Conservation (phyloP, 495 filamentous ascomycete species). For the Podospora bellae-mahoneyi region DNA sequence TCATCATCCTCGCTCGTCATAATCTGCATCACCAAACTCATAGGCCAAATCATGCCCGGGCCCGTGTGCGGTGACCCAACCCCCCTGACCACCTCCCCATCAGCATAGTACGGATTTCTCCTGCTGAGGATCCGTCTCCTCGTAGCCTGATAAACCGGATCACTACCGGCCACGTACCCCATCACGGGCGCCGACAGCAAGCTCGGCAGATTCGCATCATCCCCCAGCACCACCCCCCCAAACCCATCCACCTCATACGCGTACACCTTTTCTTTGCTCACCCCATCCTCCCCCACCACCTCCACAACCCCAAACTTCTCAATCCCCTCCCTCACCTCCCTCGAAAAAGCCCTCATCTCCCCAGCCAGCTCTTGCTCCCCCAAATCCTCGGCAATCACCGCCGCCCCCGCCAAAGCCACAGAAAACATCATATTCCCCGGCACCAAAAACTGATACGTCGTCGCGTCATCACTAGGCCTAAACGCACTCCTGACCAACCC, state of each 20-base stretch:
- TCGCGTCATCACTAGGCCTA: conserved; percentile 60
- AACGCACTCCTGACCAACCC: conserved; percentile 62
- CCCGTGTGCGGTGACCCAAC: conserved; percentile 57
- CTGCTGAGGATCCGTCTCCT: conserved; percentile 44
- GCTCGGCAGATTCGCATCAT: conserved; percentile 61
- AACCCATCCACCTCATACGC: conserved; percentile 63
- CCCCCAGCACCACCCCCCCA: conserved; percentile 53
- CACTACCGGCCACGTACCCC: conserved; percentile 43
- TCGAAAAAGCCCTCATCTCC: conserved; percentile 49
- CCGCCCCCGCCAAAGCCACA: conserved; percentile 46
- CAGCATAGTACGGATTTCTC: conserved; percentile 57
- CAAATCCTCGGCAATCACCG: conserved; percentile 42
- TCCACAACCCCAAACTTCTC: conserved; percentile 47
- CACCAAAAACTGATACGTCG: conserved; percentile 56
- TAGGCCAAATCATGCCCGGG: conserved; percentile 57
- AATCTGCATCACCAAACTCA: conserved; percentile 51
- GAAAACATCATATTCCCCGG: conserved; percentile 71
- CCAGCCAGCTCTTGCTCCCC: too few species aligned
- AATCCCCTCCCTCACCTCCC: conserved; percentile 48
- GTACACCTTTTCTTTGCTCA: conserved; percentile 41
- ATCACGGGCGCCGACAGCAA: conserved; percentile 54
- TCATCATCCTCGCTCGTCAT: conserved; percentile 43
- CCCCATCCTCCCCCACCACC: background rate
- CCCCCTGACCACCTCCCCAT: conserved; percentile 50
- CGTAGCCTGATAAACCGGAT: conserved; percentile 51